phyloP scores from a whole-genome alignment of 23 red algal genomes.

The Gracilariopsis chorda region DNA sequence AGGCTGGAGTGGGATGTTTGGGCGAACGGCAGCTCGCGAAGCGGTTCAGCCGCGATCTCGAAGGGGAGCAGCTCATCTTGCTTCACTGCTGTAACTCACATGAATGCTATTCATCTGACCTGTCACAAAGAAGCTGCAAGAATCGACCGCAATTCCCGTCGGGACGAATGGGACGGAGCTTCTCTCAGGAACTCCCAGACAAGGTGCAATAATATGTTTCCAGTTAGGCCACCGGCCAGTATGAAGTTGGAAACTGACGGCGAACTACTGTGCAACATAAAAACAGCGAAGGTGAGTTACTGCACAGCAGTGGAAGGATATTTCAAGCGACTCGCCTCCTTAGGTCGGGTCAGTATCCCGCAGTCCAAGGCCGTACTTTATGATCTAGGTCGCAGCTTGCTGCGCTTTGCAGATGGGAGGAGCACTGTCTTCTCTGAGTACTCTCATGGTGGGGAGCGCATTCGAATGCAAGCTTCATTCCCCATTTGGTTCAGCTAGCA shows the following conservation, averaged over 20 bases:
- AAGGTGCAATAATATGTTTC: conserved; percentile 74
- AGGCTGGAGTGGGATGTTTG: conserved; percentile 16
- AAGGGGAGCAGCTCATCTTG: conserved; percentile 26
- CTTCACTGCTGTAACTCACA: conserved; percentile 64
- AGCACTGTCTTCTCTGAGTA: conserved; percentile 51
- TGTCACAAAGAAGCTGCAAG: conserved; percentile 72
- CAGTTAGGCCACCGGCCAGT: conserved; percentile 45
- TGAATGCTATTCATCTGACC: conserved; percentile 64
- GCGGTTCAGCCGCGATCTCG: background rate
- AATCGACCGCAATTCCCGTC: conserved; percentile 36
- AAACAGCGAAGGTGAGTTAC: conserved; percentile 43
- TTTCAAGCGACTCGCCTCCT: conserved; percentile 42
- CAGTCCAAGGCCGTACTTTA: conserved; percentile 46
- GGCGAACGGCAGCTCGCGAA: conserved; percentile 14
- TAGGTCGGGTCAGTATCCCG: conserved; percentile 46
- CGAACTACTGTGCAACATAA: background rate
- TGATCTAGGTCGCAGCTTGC: conserved; percentile 42
- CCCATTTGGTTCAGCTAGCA: conserved; percentile 48
- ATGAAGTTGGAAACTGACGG: background rate
- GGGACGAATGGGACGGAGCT: conserved; percentile 84
- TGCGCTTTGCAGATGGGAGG: conserved; percentile 48
- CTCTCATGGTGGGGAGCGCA: conserved; percentile 54
- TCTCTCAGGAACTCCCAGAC: conserved; percentile 73
- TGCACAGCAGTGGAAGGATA: conserved; percentile 42
- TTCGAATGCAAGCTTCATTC: conserved; percentile 53